Base-by-base conservation (phyloP, 2,329 filamentous ascomycete genomes). In the Aspergillus felis region DNA sequence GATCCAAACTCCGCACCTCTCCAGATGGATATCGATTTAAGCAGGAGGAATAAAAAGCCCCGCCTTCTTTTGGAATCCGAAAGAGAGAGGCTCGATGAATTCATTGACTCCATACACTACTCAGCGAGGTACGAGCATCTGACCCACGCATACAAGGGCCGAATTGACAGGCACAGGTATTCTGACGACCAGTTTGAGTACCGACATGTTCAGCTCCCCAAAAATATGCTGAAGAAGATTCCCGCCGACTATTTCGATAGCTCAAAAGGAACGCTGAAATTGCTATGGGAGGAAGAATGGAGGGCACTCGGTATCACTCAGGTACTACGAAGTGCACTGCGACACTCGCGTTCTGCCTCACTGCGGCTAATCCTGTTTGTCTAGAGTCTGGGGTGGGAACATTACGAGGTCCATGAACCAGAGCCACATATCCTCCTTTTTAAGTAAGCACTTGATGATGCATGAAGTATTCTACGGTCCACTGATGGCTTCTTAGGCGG, bases 231-330 rank as follows among this genome's bases (percentile, higher is more conserved):
- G 63, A 97, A 97, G 78, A 89, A 86, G 44, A 97, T 99, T 66
- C 94, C 94, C 22, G 88, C 92, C 74, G 93, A 97, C 63, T 96
- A 96, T 77, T 93, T 96, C 71, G 92, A 97, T 75, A 83, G 87
- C 52, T 80, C 86, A 53, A 91, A 96, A 77, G 94, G 94, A 61
- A 97, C 93, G 5, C 79, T 99, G 76, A 99, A 97, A 81, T 80
- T 99, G 66, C 79, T 99, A 60, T 97, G 93, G 92, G 94, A 99
- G 76, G 93, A 97, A 65, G 94, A 99, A 79, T 99, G 94, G 94
- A 87, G 94, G 77, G 92, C 89, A 38, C 83, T 99, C 71, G 94
- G 94, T 52, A 99, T 99, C 73, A 99, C 94, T 64, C 93, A 96
- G 87, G 92, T 96, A 79, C 50, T 82, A 51, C 53, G 17, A 44